phyloP scores from a whole-genome alignment of 2,329 filamentous ascomycete genomes.

The Eutypella sp. region DNA sequence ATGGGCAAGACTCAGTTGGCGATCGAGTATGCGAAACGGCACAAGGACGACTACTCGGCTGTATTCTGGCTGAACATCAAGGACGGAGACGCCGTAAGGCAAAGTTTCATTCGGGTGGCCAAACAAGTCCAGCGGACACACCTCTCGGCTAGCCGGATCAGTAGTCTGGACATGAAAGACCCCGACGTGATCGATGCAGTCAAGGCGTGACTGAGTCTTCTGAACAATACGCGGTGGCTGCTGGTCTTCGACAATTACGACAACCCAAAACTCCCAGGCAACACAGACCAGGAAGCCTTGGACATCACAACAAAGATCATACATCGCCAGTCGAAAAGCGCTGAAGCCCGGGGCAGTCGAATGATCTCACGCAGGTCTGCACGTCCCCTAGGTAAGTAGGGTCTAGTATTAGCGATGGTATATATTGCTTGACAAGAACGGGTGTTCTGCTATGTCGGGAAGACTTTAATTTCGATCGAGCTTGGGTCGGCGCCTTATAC shows the following conservation, averaged over 20 bases:
- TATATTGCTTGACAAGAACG: no score
- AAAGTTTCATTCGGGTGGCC: conserved; percentile 11
- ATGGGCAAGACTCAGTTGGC: no score
- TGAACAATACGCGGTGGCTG: conserved; percentile 33
- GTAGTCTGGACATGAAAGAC: conserved; percentile 4
- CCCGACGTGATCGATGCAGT: conserved; percentile 25
- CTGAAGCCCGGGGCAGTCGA: no score
- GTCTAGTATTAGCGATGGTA: no score
- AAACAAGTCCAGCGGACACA: conserved; percentile 10
- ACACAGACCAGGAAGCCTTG: conserved; percentile 15
- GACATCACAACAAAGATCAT: conserved; percentile 33
- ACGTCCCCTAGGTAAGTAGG: no score
- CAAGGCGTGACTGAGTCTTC: conserved; percentile 31
- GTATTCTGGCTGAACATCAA: conserved; percentile 15
- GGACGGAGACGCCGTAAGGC: conserved; percentile 6
- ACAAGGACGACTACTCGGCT: conserved; percentile 7
- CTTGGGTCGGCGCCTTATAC: no score
- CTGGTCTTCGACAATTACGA: conserved; percentile 38
- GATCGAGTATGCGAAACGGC: conserved; percentile 11
- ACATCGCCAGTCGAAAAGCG: no score
- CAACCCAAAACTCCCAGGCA: conserved; percentile 25
- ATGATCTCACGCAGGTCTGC: conserved; percentile 35
- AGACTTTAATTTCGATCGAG: no score
- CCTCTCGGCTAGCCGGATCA: conserved; percentile 6
- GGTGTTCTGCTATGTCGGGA: no score